Conservation (phyloP, 2,329 filamentous ascomycete species). For the Claviceps quebecensis region DNA sequence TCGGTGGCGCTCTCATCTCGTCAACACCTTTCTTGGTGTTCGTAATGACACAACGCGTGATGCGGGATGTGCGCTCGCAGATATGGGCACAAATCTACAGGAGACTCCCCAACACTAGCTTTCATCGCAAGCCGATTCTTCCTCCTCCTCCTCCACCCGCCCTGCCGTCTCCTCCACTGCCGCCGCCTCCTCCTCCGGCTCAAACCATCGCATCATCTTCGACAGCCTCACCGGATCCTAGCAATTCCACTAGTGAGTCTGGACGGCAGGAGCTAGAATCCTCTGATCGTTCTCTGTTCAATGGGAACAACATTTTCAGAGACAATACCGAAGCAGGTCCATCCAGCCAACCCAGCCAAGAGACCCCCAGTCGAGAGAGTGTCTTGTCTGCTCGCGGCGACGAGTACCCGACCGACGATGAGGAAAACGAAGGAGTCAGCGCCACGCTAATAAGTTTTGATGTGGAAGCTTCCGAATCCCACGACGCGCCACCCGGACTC, state of each 20-base stretch:
- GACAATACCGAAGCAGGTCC: conserved; percentile 18
- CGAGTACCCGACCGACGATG: conserved; percentile 42
- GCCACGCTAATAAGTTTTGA: conserved; percentile 48
- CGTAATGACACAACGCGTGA: conserved; percentile 27
- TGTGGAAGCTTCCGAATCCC: conserved; percentile 41
- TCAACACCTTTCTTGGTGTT: conserved; percentile 33
- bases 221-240: neutral
- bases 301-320: conserved; percentile 9
- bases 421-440: conserved; percentile 39
- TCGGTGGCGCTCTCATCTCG: conserved; percentile 26
- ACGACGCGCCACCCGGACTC: conserved; percentile 34
- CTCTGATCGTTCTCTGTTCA: too few species aligned
- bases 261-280: neutral
- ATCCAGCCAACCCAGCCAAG: conserved; percentile 15
- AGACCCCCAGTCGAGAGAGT: conserved; percentile 28
- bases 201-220: conserved; percentile 1
- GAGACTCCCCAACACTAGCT: conserved; percentile 25
- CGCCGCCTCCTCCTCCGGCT: conserved; percentile 9
- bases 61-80: conserved; percentile 20
- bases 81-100: conserved; percentile 26
- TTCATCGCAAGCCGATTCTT: conserved; percentile 12
- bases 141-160: neutral
- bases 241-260: neutral
- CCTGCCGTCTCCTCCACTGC: conserved; percentile 9
- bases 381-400: conserved; percentile 34